Conservation (phyloP, 306 rosid genomes). For the Trifolium fragiferum region DNA sequence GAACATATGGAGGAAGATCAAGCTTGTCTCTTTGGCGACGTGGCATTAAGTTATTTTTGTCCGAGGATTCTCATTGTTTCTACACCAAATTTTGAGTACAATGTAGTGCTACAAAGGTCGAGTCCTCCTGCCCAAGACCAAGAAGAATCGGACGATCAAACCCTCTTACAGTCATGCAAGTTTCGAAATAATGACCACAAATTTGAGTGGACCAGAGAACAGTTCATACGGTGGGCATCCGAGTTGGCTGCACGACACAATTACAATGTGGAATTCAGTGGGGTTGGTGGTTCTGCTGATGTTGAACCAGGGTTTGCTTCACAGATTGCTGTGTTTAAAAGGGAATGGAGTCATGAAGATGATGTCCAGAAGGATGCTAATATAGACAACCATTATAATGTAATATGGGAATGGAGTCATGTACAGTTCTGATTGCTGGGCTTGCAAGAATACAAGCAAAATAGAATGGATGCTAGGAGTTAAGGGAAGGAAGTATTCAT, state of each 20-base stretch:
- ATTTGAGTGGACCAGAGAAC: conserved; percentile 95
- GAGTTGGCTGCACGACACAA: conserved; percentile 70
- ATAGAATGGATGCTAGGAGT: conserved; percentile 17
- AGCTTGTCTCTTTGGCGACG: conserved; percentile 78
- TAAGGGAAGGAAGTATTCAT: neutral
- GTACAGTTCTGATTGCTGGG: conserved; percentile 36
- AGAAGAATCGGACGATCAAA: conserved; percentile 74
- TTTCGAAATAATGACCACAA: conserved; percentile 96
- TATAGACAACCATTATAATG: conserved; percentile 44
- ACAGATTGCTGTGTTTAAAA: conserved; percentile 90
- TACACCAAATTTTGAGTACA: conserved; percentile 93
- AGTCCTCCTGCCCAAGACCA: conserved; percentile 60
- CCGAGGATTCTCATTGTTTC: conserved; percentile 91
- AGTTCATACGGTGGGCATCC: conserved; percentile 82
- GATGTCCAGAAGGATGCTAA: conserved; percentile 41
- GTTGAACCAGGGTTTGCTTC: conserved; percentile 95
- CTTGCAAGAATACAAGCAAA: conserved; percentile 28
- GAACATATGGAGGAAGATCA: conserved; percentile 98
- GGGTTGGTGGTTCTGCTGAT: conserved; percentile 87
- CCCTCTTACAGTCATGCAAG: conserved; percentile 62
- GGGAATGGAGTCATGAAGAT: conserved; percentile 41
- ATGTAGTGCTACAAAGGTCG: conserved; percentile 78
- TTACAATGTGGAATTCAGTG: conserved; percentile 80
- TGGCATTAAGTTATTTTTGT: conserved; percentile 65
- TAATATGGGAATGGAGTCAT: conserved; percentile 73